Percentiles rank a stretch among this genome's conserved stretches.
These are phyloP conservation scores for Cymbopogon citratus DNA, from an alignment of 176 grass and related monocot genomes.

Conservation along the genomic window DNA sequence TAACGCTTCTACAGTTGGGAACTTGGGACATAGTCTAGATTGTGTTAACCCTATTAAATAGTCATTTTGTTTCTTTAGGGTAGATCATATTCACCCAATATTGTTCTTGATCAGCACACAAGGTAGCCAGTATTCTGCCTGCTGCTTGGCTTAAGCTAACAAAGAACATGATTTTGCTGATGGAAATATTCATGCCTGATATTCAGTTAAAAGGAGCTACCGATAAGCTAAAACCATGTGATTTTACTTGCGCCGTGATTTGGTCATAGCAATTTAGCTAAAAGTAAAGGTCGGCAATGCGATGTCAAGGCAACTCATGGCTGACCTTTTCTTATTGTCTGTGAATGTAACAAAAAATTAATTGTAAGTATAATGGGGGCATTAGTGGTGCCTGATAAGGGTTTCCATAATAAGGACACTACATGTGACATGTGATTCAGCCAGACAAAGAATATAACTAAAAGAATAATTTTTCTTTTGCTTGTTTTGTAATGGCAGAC, in stretches of 20 bases:
- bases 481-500: constrained; percentile 66
- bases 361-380: neutral
- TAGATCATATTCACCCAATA: neutral
- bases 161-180: neutral
- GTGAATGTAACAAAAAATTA: neutral
- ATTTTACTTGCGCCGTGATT: neutral
- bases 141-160: neutral
- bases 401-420: neutral
- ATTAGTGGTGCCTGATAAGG: neutral
- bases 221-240: constrained; percentile 19
- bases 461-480: constrained; percentile 15
- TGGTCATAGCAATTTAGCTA: neutral
- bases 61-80: neutral
- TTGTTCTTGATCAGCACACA: neutral
- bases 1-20: neutral
- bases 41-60: neutral
- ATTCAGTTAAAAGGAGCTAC: neutral
- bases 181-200: neutral
- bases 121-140: neutral
- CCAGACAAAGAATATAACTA: constrained; percentile 28
- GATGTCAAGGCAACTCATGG: constrained; percentile 8
- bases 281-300: constrained; percentile 4
- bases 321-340: neutral
- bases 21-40: neutral
- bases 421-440: neutral